Evolutionary conservation across 1,284 basidiomycete species (phyloP).

Genomic region (Jaminaea rosea): DNA sequence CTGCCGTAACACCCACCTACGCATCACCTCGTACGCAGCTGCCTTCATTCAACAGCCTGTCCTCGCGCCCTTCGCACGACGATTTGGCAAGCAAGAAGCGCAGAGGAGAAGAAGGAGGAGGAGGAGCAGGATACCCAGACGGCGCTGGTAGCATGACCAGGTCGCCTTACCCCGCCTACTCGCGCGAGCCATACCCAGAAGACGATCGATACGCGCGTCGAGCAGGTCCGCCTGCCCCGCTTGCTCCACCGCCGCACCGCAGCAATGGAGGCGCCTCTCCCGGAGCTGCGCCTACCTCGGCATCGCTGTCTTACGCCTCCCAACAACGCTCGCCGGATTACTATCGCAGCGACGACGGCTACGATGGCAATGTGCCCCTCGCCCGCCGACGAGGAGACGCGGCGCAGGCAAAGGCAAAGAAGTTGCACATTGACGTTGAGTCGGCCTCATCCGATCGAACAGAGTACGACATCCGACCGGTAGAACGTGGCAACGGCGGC

Average conservation of each 20-base stretch:
- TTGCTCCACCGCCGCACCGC: not conserved
- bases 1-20: too few species aligned
- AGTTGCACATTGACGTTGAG: slow-evolving; percentile 29
- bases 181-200: not conserved
- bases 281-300: not conserved
- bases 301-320: not conserved
- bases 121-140: too few species aligned
- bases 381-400: slow-evolving; percentile 37
- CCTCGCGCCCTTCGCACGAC: slow-evolving; percentile 1
- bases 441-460: not conserved
- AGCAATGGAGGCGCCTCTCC: not conserved
- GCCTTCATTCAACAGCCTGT: slow-evolving; percentile 5
- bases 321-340: not conserved
- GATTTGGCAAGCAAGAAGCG: slow-evolving; percentile 1
- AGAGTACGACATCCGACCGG: slow-evolving; percentile 3
- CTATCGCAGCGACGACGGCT: not conserved
- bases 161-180: too few species aligned
- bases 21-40: slow-evolving; percentile 5
- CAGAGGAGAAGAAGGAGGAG: slow-evolving; percentile 2
- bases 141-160: too few species aligned
- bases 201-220: not conserved
- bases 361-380: slow-evolving; percentile 14
- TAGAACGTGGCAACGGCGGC: not conserved
- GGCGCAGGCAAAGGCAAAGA: slow-evolving; percentile 36
- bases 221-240: not conserved